These are phyloP conservation scores for Trichoderma hamatum DNA, from an alignment of 2,329 filamentous ascomycete genomes.

Conservation along the genomic window DNA sequence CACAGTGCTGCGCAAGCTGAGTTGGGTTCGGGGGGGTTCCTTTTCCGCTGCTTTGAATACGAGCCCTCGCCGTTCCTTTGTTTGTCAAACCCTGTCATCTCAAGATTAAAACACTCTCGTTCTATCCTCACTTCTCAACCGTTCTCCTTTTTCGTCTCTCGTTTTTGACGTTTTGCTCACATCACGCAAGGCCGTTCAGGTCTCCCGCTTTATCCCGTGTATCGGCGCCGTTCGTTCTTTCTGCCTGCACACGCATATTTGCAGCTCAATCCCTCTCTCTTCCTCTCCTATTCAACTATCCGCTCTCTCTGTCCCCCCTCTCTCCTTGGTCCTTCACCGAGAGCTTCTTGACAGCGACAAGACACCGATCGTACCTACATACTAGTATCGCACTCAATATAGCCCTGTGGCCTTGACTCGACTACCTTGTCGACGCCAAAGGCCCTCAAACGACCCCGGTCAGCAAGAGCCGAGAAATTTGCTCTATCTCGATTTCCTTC, in stretches of 20 bases:
- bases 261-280: constrained; percentile 1
- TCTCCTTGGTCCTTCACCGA: constrained; percentile 1
- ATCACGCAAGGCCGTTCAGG: constrained; percentile 10
- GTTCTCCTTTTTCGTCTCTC: constrained; percentile 23
- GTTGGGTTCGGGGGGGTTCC: constrained; percentile 3
- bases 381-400: neutral
- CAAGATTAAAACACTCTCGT: constrained; percentile 27
- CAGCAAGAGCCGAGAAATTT: constrained; percentile 3
- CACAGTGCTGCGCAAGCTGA: neutral
- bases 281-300: constrained; percentile 18
- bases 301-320: constrained; percentile 8
- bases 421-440: constrained; percentile 11
- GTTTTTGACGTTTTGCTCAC: constrained; percentile 14
- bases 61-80: constrained; percentile 24
- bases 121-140: constrained; percentile 23
- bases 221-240: constrained; percentile 19
- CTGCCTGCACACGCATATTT: neutral
- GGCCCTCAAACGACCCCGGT: constrained; percentile 8
- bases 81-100: constrained; percentile 25
- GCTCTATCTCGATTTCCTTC: neutral
- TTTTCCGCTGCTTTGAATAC: constrained; percentile 17
- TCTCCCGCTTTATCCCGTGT: constrained; percentile 8
- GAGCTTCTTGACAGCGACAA: constrained; percentile 2
- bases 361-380: neutral
- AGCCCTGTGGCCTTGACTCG: constrained; percentile 18